A percentile compares a stretch with the other conserved stretches of the same genome.
These are phyloP conservation scores for Trapa bicornis DNA, from an alignment of 345 rosid species.

Conservation along the genomic window DNA sequence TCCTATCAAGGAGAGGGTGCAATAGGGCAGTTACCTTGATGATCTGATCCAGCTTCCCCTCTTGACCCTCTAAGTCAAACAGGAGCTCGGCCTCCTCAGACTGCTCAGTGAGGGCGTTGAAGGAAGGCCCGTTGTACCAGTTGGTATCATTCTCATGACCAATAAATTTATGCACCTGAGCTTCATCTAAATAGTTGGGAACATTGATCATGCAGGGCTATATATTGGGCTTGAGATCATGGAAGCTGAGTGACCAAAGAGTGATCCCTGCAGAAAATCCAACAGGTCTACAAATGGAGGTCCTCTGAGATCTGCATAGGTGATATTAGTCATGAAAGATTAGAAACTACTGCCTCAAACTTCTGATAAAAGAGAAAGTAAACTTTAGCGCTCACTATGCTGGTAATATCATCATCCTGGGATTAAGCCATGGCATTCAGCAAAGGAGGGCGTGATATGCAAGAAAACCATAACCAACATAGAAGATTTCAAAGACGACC, in stretches of 20 bases:
- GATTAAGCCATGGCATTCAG: too few species aligned
- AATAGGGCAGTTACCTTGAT: constrained; percentile 18
- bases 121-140: constrained; percentile 78
- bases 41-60: constrained; percentile 24
- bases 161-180: constrained; percentile 40
- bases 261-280: constrained; percentile 55
- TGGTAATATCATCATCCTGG: too few species aligned
- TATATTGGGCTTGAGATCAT: constrained; percentile 54
- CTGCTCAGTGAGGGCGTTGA: constrained; percentile 68
- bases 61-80: constrained; percentile 45
- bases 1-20: too few species aligned
- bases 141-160: constrained; percentile 70
- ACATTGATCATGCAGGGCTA: constrained; percentile 57
- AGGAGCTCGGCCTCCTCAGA: constrained; percentile 64
- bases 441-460: too few species aligned
- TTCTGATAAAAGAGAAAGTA: neutral
- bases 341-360: neutral
- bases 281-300: constrained; percentile 51
- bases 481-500: too few species aligned
- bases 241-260: constrained; percentile 31
- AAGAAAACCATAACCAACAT: too few species aligned
- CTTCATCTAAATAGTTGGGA: constrained; percentile 33
- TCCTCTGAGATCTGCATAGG: constrained; percentile 71
- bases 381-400: too few species aligned
- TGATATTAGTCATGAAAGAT: neutral